Evolutionary conservation across 2,329 filamentous ascomycete genomes (phyloP).

Genomic region (Nakataea oryzae): DNA sequence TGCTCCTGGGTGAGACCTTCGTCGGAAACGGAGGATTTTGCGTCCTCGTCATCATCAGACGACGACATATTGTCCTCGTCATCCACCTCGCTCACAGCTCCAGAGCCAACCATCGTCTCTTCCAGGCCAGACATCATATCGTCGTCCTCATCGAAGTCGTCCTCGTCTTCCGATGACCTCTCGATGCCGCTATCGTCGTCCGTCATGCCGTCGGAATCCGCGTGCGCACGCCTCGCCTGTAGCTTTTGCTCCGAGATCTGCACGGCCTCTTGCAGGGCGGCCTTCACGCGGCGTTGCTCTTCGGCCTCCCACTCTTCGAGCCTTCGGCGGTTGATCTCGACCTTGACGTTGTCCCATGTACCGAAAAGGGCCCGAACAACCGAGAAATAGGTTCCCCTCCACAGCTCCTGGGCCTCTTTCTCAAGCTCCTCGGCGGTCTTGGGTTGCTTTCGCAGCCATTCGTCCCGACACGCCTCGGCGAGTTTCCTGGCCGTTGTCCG

Average conservation of each 20-base stretch:
- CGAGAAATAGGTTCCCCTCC: constrained; percentile 58
- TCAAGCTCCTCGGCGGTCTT: constrained; percentile 74
- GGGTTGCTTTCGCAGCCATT: constrained; percentile 63
- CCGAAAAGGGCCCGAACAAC: constrained; percentile 48
- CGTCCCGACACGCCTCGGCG: constrained; percentile 67
- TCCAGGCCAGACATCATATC: constrained; percentile 30
- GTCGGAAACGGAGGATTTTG: constrained; percentile 40
- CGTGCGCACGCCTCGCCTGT: constrained; percentile 44
- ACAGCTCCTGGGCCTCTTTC: constrained; percentile 60
- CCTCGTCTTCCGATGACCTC: constrained; percentile 30
- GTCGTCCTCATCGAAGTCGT: constrained; percentile 33
- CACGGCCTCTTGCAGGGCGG: constrained; percentile 63
- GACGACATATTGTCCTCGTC: constrained; percentile 51
- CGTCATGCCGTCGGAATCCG: constrained; percentile 39
- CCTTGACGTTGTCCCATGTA: constrained; percentile 55
- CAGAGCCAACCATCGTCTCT: constrained; percentile 17
- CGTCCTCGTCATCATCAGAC: constrained; percentile 51
- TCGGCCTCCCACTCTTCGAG: constrained; percentile 54
- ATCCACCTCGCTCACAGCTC: constrained; percentile 28
- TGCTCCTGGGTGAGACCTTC: constrained; percentile 61
- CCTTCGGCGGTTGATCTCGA: constrained; percentile 49
- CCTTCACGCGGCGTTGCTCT: constrained; percentile 53
- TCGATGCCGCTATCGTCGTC: constrained; percentile 25
- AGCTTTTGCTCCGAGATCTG: constrained; percentile 61
- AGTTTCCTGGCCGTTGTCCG: constrained; percentile 66